phyloP scores from a whole-genome alignment of 169 alveolate species.

The Fabrea salina region DNA sequence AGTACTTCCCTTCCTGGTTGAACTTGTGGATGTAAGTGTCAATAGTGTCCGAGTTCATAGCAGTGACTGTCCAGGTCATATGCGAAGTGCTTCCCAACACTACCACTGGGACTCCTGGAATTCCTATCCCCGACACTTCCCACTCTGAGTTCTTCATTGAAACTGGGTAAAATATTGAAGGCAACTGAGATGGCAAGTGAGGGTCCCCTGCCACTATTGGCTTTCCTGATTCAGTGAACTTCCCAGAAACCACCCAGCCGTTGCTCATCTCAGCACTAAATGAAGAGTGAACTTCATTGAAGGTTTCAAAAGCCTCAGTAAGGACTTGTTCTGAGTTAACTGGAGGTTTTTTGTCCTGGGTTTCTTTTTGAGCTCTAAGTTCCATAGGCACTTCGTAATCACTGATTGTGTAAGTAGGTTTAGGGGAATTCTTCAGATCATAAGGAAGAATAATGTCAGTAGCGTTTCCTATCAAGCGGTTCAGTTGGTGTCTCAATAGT shows the following conservation, averaged over 20 bases:
- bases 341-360: too few species aligned
- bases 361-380: too few species aligned
- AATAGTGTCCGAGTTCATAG: conserved; percentile 46
- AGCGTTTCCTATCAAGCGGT: too few species aligned
- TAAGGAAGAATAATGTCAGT: neutral
- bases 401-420: neutral
- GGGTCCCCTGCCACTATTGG: conserved; percentile 82
- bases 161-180: neutral
- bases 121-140: too few species aligned
- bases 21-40: neutral
- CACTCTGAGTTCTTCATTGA: neutral
- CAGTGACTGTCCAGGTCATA: conserved; percentile 51
- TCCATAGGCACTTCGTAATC: neutral
- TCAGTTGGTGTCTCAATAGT: too few species aligned
- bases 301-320: too few species aligned
- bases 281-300: too few species aligned
- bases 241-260: conserved; percentile 74
- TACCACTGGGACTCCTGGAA: conserved; percentile 61
- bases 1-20: neutral
- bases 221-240: conserved; percentile 69
- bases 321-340: too few species aligned
- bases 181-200: conserved; percentile 42
- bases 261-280: too few species aligned
- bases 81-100: conserved; percentile 50
- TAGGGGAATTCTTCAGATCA: neutral